Evolutionary conservation across 2,329 filamentous ascomycete species (phyloP).

Genomic region (Claviceps fusiformis): DNA sequence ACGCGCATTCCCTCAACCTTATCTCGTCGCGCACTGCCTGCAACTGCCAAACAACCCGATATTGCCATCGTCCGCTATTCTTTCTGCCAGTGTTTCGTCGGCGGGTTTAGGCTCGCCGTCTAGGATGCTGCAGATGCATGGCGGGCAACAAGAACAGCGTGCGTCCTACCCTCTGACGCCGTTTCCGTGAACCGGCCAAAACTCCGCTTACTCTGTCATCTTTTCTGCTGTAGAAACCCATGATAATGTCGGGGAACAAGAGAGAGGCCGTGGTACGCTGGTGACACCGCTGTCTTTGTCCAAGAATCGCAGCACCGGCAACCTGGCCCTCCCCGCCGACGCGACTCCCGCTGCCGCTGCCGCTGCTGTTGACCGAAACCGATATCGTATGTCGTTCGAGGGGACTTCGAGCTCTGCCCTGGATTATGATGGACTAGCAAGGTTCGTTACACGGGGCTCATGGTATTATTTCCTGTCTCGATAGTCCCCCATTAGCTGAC

Average conservation of each 20-base stretch:
- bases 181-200: neutral
- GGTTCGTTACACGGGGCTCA: slow-evolving; percentile 33
- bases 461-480: slow-evolving; percentile 13
- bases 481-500: neutral
- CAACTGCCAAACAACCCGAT: neutral
- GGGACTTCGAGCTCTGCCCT: slow-evolving; percentile 41
- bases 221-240: slow-evolving; percentile 17
- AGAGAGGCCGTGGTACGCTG: slow-evolving; percentile 32
- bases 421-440: slow-evolving; percentile 60
- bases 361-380: slow-evolving; percentile 45
- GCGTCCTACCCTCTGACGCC: slow-evolving; percentile 9
- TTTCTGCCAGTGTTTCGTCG: slow-evolving; percentile 5
- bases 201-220: slow-evolving; percentile 10
- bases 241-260: slow-evolving; percentile 19
- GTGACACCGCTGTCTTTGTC: slow-evolving; percentile 37
- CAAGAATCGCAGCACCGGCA: slow-evolving; percentile 54
- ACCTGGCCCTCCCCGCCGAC: slow-evolving; percentile 36
- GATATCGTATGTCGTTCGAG: slow-evolving; percentile 66
- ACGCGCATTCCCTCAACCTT: neutral
- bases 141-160: slow-evolving; percentile 28
- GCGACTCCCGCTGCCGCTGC: too few species aligned
- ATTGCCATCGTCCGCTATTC: slow-evolving; percentile 10
- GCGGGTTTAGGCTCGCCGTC: slow-evolving; percentile 14
- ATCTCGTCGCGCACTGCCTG: neutral
- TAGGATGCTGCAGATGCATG: slow-evolving; percentile 32